Evolutionary conservation across 148 eudicot genomes (phyloP).

Genomic region (Rhododendron vialii): DNA sequence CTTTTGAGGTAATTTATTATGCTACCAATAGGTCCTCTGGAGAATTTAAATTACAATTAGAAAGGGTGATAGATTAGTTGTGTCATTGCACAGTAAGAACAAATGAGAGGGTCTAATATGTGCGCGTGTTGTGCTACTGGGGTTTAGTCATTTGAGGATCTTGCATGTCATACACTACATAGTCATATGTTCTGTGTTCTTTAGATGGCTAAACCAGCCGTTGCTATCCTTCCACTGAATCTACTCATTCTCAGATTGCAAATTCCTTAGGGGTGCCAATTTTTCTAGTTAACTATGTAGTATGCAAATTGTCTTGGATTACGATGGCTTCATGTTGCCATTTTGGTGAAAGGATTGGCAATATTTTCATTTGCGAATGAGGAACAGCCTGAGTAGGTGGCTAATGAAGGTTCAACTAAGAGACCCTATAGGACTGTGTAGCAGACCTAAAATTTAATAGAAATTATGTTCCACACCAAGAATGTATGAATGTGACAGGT

Average conservation of each 20-base stretch:
- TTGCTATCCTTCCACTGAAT: neutral
- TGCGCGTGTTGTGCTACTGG: neutral
- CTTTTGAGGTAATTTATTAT: neutral
- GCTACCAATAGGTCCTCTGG: neutral
- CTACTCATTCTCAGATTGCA: neutral
- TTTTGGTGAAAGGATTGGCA: neutral
- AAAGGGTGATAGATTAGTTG: neutral
- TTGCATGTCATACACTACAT: neutral
- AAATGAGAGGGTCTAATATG: neutral
- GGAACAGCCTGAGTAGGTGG: slow-evolving; percentile 1
- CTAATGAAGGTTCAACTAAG: neutral
- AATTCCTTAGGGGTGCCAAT: neutral
- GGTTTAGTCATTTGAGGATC: neutral
- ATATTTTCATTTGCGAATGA: neutral
- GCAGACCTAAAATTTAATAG: neutral
- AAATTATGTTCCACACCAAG: neutral
- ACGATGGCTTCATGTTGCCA: too few relatives aligned
- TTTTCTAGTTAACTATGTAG: neutral
- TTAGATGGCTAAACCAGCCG: neutral
- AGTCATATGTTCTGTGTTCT: neutral
- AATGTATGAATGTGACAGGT: neutral
- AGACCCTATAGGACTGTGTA: neutral
- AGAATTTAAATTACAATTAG: neutral
- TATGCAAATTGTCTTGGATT: too few relatives aligned
- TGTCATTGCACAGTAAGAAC: neutral